A percentile compares a stretch with the other conserved stretches of the same genome.
phyloP scores from a whole-genome alignment of 2,329 filamentous ascomycete genomes.

The Aspergillus carbonarius region DNA sequence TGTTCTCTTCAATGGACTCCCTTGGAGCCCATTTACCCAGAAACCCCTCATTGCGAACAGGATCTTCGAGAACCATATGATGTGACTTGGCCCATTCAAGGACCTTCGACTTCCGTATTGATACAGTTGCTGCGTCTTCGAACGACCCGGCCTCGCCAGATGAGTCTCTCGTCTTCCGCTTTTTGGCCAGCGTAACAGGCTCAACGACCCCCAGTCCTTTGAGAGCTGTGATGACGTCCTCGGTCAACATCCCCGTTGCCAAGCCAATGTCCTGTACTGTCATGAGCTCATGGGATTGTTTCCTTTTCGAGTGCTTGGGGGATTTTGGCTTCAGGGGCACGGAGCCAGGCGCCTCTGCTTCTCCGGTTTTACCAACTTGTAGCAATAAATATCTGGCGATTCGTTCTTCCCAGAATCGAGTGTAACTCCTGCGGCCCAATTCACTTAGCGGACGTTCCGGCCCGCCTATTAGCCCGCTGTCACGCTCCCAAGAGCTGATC shows the following conservation, averaged over 20 bases:
- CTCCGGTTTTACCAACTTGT: conserved; percentile 28
- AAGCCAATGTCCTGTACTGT: conserved; percentile 71
- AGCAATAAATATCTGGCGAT: conserved; percentile 67
- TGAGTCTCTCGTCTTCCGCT: conserved; percentile 46
- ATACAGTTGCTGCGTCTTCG: conserved; percentile 32
- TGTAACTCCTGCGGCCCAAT: conserved; percentile 78
- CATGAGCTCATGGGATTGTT: conserved; percentile 48
- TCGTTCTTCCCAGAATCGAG: conserved; percentile 81
- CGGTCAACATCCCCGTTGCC: conserved; percentile 77
- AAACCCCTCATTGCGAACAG: conserved; percentile 75
- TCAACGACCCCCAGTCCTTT: conserved; percentile 75
- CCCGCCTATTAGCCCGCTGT: conserved; percentile 71
- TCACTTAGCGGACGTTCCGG: conserved; percentile 93
- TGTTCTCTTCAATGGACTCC: conserved; percentile 27
- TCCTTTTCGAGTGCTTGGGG: conserved; percentile 35
- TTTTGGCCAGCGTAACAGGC: conserved; percentile 52
- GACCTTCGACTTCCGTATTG: conserved; percentile 60
- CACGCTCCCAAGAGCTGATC: conserved; percentile 72
- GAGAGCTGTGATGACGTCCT: conserved; percentile 77
- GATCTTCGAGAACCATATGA: conserved; percentile 61
- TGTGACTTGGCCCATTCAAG: conserved; percentile 66
- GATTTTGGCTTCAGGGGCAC: conserved; percentile 28
- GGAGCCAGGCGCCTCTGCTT: conserved; percentile 26
- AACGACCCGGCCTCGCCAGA: conserved; percentile 19
- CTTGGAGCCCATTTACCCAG: conserved; percentile 63